Conservation (phyloP, 2,329 filamentous ascomycete species). For the Colletotrichum cuscutae region DNA sequence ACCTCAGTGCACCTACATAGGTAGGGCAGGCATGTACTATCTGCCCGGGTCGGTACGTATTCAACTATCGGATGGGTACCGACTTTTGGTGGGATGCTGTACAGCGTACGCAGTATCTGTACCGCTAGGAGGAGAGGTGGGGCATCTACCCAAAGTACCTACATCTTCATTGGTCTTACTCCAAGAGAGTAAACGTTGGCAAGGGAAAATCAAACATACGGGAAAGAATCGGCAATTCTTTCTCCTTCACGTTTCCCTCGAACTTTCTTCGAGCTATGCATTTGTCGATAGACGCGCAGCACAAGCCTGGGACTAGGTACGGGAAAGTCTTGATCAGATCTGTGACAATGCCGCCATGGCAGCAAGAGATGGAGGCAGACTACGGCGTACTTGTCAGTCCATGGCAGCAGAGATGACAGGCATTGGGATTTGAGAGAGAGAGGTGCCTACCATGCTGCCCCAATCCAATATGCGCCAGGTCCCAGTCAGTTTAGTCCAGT, state of each 20-base stretch:
- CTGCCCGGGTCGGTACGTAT: neutral
- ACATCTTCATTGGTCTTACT: neutral
- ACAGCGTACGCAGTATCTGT: neutral
- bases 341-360: neutral
- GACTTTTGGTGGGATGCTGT: neutral
- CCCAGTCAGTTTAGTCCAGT: neutral
- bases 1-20: neutral
- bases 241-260: constrained; percentile 2
- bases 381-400: neutral
- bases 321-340: neutral
- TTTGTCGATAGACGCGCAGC: neutral
- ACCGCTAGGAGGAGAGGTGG: neutral
- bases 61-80: neutral
- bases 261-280: constrained; percentile 8
- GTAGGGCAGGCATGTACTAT: no score
- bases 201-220: neutral
- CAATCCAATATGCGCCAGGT: neutral
- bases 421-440: neutral
- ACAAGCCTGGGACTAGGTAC: constrained; percentile 4
- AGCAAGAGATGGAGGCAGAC: neutral
- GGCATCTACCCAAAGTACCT: neutral
- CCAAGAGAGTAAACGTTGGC: neutral
- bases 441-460: neutral
- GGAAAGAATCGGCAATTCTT: neutral
- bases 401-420: neutral